A percentile compares a stretch with the other conserved stretches of the same genome.
phyloP scores from a whole-genome alignment of 78 protist species.

The Acrasis kona region DNA sequence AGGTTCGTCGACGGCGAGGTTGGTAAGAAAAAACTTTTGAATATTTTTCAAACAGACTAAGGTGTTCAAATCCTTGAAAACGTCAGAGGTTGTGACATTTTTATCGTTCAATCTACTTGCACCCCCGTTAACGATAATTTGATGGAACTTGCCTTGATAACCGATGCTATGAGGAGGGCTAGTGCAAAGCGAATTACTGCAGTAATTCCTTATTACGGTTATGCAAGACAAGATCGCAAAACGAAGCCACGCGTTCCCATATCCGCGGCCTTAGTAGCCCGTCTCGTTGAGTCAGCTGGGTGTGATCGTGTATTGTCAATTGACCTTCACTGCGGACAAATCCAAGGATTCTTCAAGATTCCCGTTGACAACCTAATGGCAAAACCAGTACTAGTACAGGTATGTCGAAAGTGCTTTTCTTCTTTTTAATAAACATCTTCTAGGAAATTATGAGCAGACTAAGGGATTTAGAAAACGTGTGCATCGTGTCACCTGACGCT shows the following conservation, averaged over 20 bases:
- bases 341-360: slow-evolving; percentile 68
- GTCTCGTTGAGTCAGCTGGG: slow-evolving; percentile 49
- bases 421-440: too few species aligned
- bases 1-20: slow-evolving; percentile 29
- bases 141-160: slow-evolving; percentile 68
- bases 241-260: slow-evolving; percentile 60
- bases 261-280: slow-evolving; percentile 55
- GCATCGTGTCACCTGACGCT: slow-evolving; percentile 43
- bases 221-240: slow-evolving; percentile 76
- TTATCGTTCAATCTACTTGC: slow-evolving; percentile 56
- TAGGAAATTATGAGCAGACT: background rate
- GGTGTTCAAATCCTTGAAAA: background rate
- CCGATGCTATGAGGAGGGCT: slow-evolving; percentile 42
- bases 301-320: slow-evolving; percentile 49
- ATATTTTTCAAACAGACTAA: background rate
- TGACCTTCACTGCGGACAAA: slow-evolving; percentile 76
- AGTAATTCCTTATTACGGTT: slow-evolving; percentile 72
- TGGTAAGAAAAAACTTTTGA: slow-evolving; percentile 20
- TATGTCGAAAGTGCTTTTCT: too few species aligned
- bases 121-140: slow-evolving; percentile 59
- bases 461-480: background rate
- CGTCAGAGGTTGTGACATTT: slow-evolving; percentile 48
- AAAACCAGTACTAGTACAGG: slow-evolving; percentile 4
- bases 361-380: slow-evolving; percentile 51
- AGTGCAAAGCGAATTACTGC: slow-evolving; percentile 54